Conservation (phyloP, 208 protist genomes). For the Zelonia costaricensis region DNA sequence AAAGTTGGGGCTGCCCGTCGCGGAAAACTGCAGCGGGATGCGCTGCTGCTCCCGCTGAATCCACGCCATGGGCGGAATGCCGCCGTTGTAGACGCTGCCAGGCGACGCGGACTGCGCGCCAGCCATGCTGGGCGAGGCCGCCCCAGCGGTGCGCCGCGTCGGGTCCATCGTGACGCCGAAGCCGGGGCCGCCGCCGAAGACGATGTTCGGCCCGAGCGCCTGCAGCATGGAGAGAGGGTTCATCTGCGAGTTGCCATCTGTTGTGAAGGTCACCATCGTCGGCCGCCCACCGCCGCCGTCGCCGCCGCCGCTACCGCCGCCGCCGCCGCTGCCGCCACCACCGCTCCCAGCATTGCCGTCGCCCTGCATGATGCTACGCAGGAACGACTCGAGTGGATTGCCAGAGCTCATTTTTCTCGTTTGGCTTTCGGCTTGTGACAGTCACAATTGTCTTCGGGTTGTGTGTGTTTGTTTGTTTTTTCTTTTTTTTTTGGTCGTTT, state of each 20-base stretch:
- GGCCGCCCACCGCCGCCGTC: conserved; percentile 5
- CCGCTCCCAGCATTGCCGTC: conserved; percentile 1
- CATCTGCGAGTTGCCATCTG: conserved; percentile 4
- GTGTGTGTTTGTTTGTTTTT: background rate
- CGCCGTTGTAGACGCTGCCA: conserved; percentile 60
- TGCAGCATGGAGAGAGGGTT: conserved; percentile 19
- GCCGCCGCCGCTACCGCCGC: background rate
- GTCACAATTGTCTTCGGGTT: background rate
- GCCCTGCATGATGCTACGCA: conserved; percentile 18
- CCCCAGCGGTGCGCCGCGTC: background rate
- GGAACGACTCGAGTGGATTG: conserved; percentile 18
- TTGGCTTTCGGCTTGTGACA: background rate
- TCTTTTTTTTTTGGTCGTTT: background rate
- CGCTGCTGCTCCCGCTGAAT: conserved; percentile 71
- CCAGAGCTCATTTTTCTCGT: conserved; percentile 10
- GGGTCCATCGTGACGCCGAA: background rate
- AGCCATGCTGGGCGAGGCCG: background rate
- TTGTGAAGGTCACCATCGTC: conserved; percentile 21
- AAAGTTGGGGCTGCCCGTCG: conserved; percentile 23
- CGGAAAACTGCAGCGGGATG: conserved; percentile 24
- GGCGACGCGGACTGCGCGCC: conserved; percentile 11
- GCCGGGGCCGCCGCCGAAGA: conserved; percentile 1
- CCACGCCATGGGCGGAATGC: conserved; percentile 59
- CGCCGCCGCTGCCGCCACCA: background rate
- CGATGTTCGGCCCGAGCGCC: conserved; percentile 15